phyloP scores from a whole-genome alignment of 345 rosid genomes.

The Linum usitatissimum region DNA sequence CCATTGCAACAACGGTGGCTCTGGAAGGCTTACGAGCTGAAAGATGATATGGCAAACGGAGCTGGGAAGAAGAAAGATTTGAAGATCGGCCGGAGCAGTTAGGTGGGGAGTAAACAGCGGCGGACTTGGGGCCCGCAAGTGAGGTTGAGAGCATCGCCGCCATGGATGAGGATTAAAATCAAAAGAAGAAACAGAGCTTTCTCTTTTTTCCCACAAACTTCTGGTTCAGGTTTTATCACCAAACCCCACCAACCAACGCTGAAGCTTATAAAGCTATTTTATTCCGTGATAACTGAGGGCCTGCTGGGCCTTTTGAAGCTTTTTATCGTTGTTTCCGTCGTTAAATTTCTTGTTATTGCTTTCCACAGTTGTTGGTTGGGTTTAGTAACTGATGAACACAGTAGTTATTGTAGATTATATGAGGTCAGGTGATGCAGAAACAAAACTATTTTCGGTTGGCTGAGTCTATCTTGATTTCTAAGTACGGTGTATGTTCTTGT shows the following conservation, averaged over 20 bases:
- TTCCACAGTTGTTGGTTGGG: neutral
- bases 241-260: neutral
- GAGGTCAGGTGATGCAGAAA: neutral
- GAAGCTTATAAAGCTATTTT: no score
- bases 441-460: neutral
- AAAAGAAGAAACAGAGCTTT: neutral
- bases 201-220: neutral
- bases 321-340: neutral
- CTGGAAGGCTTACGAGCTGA: constrained; percentile 37
- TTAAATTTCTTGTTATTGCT: no score
- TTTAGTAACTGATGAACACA: no score
- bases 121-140: constrained; percentile 27
- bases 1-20: constrained; percentile 58
- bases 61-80: constrained; percentile 28
- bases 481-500: no score
- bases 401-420: neutral
- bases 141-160: constrained; percentile 59
- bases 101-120: constrained; percentile 19
- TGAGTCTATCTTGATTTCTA: neutral
- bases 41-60: constrained; percentile 31
- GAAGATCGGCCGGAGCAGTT: constrained; percentile 44
- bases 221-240: neutral
- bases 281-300: no score
- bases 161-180: constrained; percentile 20
- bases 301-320: neutral